Percentiles rank a stretch among this genome's conserved stretches.
Evolutionary conservation across 352 stramenopile species (phyloP).

Genomic region (Globisporangium barbulae): DNA sequence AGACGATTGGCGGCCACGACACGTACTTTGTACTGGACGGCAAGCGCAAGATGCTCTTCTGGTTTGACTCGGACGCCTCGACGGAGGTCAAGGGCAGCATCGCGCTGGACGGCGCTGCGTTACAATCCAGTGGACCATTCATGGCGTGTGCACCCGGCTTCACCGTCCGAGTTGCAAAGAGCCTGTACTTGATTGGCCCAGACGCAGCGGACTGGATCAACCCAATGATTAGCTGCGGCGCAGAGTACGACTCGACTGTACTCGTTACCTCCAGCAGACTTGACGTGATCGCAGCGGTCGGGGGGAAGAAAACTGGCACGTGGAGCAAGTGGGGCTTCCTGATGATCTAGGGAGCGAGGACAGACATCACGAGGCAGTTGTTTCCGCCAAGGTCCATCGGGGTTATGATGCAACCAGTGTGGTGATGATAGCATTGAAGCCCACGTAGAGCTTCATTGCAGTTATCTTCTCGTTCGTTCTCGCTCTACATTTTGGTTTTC

Average conservation of each 20-base stretch:
- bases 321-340: too few relatives aligned
- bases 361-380: too few relatives aligned
- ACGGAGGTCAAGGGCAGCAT: background rate
- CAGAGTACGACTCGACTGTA: background rate
- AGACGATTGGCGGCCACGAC: conserved; percentile 1
- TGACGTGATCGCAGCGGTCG: background rate
- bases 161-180: background rate
- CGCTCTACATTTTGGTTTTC: too few relatives aligned
- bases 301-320: too few relatives aligned
- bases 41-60: conserved; percentile 14
- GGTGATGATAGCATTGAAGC: too few relatives aligned
- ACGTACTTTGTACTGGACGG: conserved; percentile 14
- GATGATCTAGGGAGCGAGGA: too few relatives aligned
- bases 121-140: background rate
- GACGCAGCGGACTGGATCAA: conserved; percentile 11
- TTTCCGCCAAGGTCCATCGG: too few relatives aligned
- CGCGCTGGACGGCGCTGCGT: background rate
- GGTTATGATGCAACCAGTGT: too few relatives aligned
- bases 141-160: background rate
- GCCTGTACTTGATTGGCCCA: background rate
- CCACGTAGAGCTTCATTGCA: too few relatives aligned
- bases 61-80: conserved; percentile 18
- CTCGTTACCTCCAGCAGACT: background rate
- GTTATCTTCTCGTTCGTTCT: too few relatives aligned
- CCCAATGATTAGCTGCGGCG: conserved; percentile 7